A percentile compares a stretch with the other conserved stretches of the same genome.
phyloP scores from a whole-genome alignment of 2,329 filamentous ascomycete species.

The Sarocladium brachiariae region DNA sequence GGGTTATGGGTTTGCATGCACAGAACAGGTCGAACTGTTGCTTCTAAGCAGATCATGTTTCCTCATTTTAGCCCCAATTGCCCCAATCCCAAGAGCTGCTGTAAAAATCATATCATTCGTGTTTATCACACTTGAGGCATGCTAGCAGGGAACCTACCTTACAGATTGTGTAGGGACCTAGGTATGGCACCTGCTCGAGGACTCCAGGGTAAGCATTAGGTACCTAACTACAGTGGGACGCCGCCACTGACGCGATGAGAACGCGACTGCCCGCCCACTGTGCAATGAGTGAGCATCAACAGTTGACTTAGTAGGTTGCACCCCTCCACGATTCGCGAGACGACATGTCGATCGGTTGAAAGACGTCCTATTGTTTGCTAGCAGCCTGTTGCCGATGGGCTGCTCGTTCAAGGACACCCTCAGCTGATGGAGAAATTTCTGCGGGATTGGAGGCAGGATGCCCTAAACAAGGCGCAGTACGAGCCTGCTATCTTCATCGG shows the following conservation, averaged over 20 bases:
- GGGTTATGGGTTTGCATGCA: too few species aligned
- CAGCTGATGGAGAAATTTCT: conserved; percentile 80
- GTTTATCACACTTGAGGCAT: too few species aligned
- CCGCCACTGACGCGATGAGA: neutral
- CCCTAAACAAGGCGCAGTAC: conserved; percentile 91
- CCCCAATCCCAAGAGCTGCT: too few species aligned
- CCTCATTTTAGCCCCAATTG: too few species aligned
- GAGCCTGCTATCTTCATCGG: conserved; percentile 95
- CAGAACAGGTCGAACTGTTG: too few species aligned
- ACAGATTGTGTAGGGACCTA: too few species aligned
- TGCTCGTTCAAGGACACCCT: neutral
- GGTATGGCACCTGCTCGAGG: too few species aligned
- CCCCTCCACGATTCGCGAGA: neutral
- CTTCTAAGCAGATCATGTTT: too few species aligned
- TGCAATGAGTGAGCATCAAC: neutral
- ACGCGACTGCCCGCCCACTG: neutral
- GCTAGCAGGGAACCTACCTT: too few species aligned
- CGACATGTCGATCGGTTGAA: neutral
- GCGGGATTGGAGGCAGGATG: conserved; percentile 90
- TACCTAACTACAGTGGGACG: neutral
- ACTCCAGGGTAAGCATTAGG: neutral
- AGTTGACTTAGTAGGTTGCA: too few species aligned
- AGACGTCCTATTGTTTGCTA: neutral
- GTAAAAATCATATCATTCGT: too few species aligned
- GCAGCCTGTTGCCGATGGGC: conserved; percentile 4